Percentiles rank a stretch among this genome's conserved stretches.
These are phyloP conservation scores for Taphrina pruni DNA, from an alignment of 1,139 yeast species.

Conservation along the genomic window DNA sequence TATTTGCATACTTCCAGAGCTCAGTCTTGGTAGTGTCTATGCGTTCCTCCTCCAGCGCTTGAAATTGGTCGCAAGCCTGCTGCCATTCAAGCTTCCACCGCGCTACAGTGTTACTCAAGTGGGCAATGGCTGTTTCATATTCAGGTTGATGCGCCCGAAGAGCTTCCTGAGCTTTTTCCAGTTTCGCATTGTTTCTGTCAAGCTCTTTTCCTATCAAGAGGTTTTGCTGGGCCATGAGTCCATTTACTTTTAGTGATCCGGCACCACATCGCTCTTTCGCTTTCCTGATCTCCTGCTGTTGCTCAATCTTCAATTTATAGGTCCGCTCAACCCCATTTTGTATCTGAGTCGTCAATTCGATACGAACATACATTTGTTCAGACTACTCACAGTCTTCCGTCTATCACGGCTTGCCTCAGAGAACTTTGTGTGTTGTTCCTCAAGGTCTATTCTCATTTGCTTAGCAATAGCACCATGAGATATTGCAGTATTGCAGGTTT, in stretches of 20 bases:
- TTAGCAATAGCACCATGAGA: conserved; percentile 59
- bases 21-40: conserved; percentile 75
- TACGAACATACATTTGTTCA: background rate
- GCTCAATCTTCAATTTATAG: conserved; percentile 54
- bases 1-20: conserved; percentile 82
- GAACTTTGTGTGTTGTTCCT: conserved; percentile 57
- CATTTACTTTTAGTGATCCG: conserved; percentile 66
- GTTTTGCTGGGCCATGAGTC: conserved; percentile 67
- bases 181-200: conserved; percentile 68
- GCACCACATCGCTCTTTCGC: conserved; percentile 62
- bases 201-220: conserved; percentile 80
- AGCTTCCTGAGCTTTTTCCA: conserved; percentile 61
- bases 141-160: conserved; percentile 58
- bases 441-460: conserved; percentile 56
- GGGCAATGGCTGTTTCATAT: conserved; percentile 65
- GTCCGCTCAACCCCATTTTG: conserved; percentile 54
- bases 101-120: conserved; percentile 69
- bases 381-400: conserved; percentile 53
- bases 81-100: conserved; percentile 84
- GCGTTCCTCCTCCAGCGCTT: conserved; percentile 77
- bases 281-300: conserved; percentile 50
- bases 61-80: conserved; percentile 66
- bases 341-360: background rate
- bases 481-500: conserved; percentile 60
- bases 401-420: conserved; percentile 56